These are phyloP conservation scores for Penicillium sp. DNA, from an alignment of 2,329 filamentous ascomycete species.

Conservation along the genomic window DNA sequence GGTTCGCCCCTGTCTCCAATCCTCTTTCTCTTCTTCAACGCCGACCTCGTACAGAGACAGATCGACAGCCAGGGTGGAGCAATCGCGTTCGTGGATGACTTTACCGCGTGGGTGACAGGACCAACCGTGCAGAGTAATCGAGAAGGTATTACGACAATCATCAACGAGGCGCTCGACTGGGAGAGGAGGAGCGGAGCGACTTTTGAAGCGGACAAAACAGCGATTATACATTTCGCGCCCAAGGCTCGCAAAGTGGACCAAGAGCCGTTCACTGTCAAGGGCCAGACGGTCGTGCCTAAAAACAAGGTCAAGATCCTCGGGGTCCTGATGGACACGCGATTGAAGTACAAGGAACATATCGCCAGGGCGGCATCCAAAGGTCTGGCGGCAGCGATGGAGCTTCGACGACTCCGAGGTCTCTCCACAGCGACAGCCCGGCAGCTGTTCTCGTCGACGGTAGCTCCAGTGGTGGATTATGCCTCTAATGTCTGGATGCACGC, in stretches of 20 bases:
- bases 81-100: no score
- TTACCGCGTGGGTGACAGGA: no score
- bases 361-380: no score
- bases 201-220: slow-evolving; percentile 34
- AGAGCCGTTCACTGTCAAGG: no score
- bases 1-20: slow-evolving; percentile 23
- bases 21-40: background rate
- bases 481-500: slow-evolving; percentile 19
- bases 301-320: slow-evolving; percentile 23
- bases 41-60: background rate
- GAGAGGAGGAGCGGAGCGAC: slow-evolving; percentile 29
- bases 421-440: no score
- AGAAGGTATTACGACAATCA: slow-evolving; percentile 11
- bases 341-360: no score
- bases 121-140: background rate
- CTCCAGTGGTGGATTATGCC: slow-evolving; percentile 29
- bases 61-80: no score
- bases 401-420: no score
- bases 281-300: slow-evolving; percentile 8
- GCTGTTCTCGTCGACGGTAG: slow-evolving; percentile 26
- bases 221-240: background rate
- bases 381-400: no score
- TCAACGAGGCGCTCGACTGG: slow-evolving; percentile 22
- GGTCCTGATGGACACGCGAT: slow-evolving; percentile 1
- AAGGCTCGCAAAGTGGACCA: background rate